Percentiles rank a stretch among this genome's conserved stretches.
phyloP scores from a whole-genome alignment of 2,329 filamentous ascomycete species.

The Cercospora citrullina region DNA sequence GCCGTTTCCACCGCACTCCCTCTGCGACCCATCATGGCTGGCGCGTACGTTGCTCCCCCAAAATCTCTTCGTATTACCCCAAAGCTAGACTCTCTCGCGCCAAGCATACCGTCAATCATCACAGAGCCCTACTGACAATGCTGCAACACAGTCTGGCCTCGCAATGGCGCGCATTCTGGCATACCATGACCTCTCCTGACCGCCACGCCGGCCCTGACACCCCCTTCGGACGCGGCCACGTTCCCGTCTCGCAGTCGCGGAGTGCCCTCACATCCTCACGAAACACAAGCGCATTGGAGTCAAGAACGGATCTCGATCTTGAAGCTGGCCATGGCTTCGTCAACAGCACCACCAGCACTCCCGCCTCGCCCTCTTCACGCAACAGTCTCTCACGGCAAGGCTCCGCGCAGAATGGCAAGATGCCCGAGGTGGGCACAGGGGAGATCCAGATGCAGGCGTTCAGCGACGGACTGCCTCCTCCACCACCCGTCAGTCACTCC shows the following conservation, averaged over 20 bases:
- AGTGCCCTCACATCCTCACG: conserved; percentile 76
- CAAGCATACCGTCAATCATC: not conserved
- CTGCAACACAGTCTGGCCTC: conserved; percentile 53
- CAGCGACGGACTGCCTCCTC: conserved; percentile 83
- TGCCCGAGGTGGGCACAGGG: conserved; percentile 70
- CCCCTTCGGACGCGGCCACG: conserved; percentile 84
- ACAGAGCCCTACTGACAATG: conserved; percentile 7
- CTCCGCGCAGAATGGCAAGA: conserved; percentile 48
- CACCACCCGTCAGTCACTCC: conserved; percentile 83
- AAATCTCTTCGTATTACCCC: conserved; percentile 20
- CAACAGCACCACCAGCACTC: conserved; percentile 63
- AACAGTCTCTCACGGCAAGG: conserved; percentile 65
- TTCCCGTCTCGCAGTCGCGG: conserved; percentile 80
- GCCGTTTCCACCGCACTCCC: conserved; percentile 10
- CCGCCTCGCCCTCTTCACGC: conserved; percentile 80
- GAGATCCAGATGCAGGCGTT: conserved; percentile 98
- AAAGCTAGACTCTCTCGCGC: not conserved
- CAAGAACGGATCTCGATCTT: conserved; percentile 74
- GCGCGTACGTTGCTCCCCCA: conserved; percentile 15
- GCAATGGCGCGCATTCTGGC: conserved; percentile 90
- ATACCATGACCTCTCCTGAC: conserved; percentile 71
- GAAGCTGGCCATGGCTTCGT: conserved; percentile 63
- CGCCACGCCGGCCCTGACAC: conserved; percentile 92
- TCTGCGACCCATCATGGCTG: conserved; percentile 14
- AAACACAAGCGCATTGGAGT: conserved; percentile 81